Evolutionary conservation across 495 filamentous ascomycete species (phyloP), one percentile per base, ranked within the genome.

Genomic region (Trichocladium uniseriatum): DNA sequence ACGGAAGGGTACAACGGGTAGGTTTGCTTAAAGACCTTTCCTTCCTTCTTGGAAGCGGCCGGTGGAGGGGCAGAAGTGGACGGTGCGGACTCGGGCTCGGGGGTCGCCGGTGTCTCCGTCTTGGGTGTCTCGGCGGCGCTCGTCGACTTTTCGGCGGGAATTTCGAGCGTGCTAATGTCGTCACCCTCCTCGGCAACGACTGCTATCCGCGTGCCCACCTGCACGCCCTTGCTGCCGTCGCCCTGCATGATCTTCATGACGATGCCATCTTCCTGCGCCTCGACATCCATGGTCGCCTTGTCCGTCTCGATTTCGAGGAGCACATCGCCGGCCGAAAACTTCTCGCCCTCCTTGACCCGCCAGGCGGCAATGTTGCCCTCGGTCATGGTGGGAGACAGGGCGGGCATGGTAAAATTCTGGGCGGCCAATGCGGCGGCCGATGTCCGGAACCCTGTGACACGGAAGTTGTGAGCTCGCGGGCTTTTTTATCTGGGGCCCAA

Each of bases 1-100:
- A 98, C 89, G 13, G 92, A 92, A 19, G 92, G 92, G 57, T 87
- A 86, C 38, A 92, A 79, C 18, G 88, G 87, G 64, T 87, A 86
- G 48, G 70, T 84, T 63, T 83, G 81, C 61, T 82, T 85, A 47
- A 76, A 74, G n/a, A 71, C 66, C 52, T 76, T 75, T 13, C 67
- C 65, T 9, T 19, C 46, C n/a, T n/a, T n/a, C n/a, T n/a, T n/a
- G n/a, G 51, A 63, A 55, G 55, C 63, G 54, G 55, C 65, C 65
- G 63, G 66, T 43, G 52, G 69, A 48, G 67, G 61, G 5, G 47
- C 34, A 14, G 54, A 10, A 6, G 51, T 27, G 3, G 55, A 14
- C 52, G 73, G 24, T 32, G 62, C 53, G 44, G 59, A 53, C n/a
- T 53, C 18, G 49, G 65, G 37, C 14, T 52, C 45, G 31, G 57